These are phyloP conservation scores for Chalara sp. DNA, from an alignment of 2,329 filamentous ascomycete species.

Conservation along the genomic window DNA sequence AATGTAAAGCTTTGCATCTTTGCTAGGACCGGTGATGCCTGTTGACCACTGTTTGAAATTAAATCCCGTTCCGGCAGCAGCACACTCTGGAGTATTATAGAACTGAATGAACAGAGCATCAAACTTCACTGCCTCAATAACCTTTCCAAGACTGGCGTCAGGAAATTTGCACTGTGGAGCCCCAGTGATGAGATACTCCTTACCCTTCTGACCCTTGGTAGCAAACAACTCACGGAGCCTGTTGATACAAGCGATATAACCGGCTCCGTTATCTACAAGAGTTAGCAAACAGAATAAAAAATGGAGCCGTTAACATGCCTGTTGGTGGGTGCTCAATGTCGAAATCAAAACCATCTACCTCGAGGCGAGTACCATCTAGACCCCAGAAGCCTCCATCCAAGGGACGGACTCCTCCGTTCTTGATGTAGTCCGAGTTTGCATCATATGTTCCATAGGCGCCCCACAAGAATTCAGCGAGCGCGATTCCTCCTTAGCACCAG, in stretches of 20 bases:
- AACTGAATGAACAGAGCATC: slow-evolving; percentile 28
- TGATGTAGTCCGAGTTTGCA: slow-evolving; percentile 18
- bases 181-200: slow-evolving; percentile 25
- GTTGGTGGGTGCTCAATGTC: slow-evolving; percentile 23
- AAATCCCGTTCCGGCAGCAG: slow-evolving; percentile 14
- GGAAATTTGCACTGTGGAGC: slow-evolving; percentile 26
- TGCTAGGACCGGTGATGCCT: slow-evolving; percentile 14
- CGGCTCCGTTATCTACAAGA: slow-evolving; percentile 15
- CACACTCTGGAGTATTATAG: slow-evolving; percentile 25
- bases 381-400: slow-evolving; percentile 16
- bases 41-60: slow-evolving; percentile 21
- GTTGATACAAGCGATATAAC: slow-evolving; percentile 23
- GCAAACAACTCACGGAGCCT: slow-evolving; percentile 20
- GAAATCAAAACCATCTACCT: slow-evolving; percentile 29
- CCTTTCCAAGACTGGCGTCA: slow-evolving; percentile 24
- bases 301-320: slow-evolving; percentile 8
- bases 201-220: slow-evolving; percentile 10
- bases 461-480: slow-evolving; percentile 33
- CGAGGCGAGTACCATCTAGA: slow-evolving; percentile 12
- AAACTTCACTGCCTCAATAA: slow-evolving; percentile 21
- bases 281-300: slow-evolving; percentile 5
- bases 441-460: slow-evolving; percentile 33
- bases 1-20: slow-evolving; percentile 23
- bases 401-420: slow-evolving; percentile 22
- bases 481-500: slow-evolving; percentile 27